phyloP scores from a whole-genome alignment of 2,329 filamentous ascomycete genomes.

The Hansfordia pulvinata region DNA sequence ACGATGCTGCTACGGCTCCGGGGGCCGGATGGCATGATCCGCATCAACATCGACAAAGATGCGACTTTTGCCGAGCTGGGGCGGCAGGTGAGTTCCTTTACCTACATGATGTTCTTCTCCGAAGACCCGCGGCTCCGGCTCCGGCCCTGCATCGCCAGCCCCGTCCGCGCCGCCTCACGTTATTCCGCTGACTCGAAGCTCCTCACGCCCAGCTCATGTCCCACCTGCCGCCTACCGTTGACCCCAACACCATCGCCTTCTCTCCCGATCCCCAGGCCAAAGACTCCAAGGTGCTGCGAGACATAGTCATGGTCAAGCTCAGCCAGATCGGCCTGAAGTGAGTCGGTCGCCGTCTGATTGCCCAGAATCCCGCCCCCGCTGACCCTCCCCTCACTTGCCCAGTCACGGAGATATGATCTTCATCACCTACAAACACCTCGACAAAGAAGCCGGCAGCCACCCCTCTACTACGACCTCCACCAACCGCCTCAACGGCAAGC shows the following conservation, averaged over 20 bases:
- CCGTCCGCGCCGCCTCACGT: too few species aligned
- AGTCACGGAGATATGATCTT: conserved; percentile 90
- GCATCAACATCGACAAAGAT: conserved; percentile 62
- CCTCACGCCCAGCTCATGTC: conserved; percentile 36
- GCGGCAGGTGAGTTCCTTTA: conserved; percentile 26
- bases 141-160: too few species aligned
- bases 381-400: conserved; percentile 9
- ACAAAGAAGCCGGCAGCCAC: conserved; percentile 21
- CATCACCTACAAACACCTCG: conserved; percentile 58
- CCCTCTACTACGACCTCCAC: conserved; percentile 27
- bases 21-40: conserved; percentile 85
- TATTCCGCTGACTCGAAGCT: too few species aligned
- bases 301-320: conserved; percentile 42
- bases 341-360: conserved; percentile 4
- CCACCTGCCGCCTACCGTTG: conserved; percentile 47
- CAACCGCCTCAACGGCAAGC: conserved; percentile 66
- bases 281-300: conserved; percentile 42
- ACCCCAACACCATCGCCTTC: conserved; percentile 43
- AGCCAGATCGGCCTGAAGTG: conserved; percentile 47
- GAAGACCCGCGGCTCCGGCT: conserved; percentile 3
- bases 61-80: conserved; percentile 58
- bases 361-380: conserved; percentile 6
- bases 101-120: neutral
- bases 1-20: conserved; percentile 76
- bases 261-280: conserved; percentile 46